These are phyloP conservation scores for Laetiporus sulphureus DNA, from an alignment of 1,284 basidiomycete genomes.

Conservation along the genomic window DNA sequence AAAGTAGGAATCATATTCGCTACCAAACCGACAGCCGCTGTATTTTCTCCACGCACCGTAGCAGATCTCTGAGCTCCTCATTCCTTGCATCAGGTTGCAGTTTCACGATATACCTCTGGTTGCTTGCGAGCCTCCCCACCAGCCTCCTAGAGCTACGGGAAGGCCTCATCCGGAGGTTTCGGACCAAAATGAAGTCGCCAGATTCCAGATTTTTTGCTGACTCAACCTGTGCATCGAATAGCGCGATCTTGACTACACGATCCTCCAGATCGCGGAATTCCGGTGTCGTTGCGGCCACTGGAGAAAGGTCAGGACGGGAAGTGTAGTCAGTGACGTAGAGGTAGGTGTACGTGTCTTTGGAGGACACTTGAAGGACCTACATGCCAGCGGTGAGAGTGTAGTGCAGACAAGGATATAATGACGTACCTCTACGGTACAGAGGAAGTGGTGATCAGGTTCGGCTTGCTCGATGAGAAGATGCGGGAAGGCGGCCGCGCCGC, in stretches of 20 bases:
- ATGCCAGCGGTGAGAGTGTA: too few relatives aligned
- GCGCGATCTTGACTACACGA: slow-evolving; percentile 46
- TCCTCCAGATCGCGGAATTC: slow-evolving; percentile 29
- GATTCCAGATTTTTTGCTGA: slow-evolving; percentile 32
- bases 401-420: too few relatives aligned
- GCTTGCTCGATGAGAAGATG: slow-evolving; percentile 42
- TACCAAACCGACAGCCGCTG: too few relatives aligned
- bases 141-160: slow-evolving; percentile 24
- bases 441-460: slow-evolving; percentile 36
- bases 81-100: slow-evolving; percentile 32
- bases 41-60: slow-evolving; percentile 26
- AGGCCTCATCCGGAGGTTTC: slow-evolving; percentile 42
- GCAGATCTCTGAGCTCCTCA: slow-evolving; percentile 24
- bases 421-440: slow-evolving; percentile 53
- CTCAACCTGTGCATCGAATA: slow-evolving; percentile 43
- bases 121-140: slow-evolving; percentile 48
- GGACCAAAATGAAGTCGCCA: slow-evolving; percentile 42
- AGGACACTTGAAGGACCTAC: slow-evolving; percentile 40
- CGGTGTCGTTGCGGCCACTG: slow-evolving; percentile 17
- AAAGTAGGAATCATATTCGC: background rate
- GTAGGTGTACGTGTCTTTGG: slow-evolving; percentile 27
- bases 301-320: slow-evolving; percentile 35
- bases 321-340: slow-evolving; percentile 69
- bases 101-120: slow-evolving; percentile 42
- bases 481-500: slow-evolving; percentile 30